Percentiles rank a stretch among this genome's conserved stretches.
Evolutionary conservation across 192 early-diverging fungal genomes (phyloP).

Genomic region (Chytriomyces sp.): DNA sequence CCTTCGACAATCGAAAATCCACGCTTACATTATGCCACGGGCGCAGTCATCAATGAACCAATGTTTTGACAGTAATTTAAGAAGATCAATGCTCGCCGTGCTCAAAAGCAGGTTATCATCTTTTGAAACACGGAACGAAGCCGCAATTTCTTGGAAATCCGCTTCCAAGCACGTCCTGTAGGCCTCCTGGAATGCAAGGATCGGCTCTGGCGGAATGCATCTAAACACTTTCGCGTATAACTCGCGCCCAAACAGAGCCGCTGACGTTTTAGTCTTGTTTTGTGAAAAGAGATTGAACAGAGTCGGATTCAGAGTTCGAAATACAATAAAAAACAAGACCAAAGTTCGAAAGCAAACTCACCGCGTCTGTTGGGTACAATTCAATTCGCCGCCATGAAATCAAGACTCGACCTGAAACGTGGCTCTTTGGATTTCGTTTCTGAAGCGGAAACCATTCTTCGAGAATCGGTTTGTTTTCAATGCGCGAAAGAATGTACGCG

Average conservation of each 20-base stretch:
- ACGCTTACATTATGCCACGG: constrained; percentile 34
- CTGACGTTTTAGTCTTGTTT: neutral
- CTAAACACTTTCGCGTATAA: neutral
- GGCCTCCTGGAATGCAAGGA: neutral
- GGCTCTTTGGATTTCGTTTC: constrained; percentile 12
- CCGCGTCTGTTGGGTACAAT: neutral
- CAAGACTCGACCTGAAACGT: constrained; percentile 24
- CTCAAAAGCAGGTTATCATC: neutral
- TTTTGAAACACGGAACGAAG: neutral
- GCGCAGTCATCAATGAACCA: constrained; percentile 34
- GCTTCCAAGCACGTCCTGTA: neutral
- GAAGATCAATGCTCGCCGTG: neutral
- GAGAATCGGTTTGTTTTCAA: neutral
- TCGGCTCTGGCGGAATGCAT: constrained; percentile 19
- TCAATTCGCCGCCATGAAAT: neutral
- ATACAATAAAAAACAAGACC: too few species aligned
- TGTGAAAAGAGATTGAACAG: neutral
- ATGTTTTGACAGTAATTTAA: constrained; percentile 23
- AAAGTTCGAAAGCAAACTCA: neutral
- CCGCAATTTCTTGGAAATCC: neutral
- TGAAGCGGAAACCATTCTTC: constrained; percentile 29
- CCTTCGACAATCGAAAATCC: neutral
- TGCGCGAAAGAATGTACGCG: neutral
- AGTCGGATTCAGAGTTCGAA: too few species aligned
- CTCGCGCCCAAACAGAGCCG: neutral